Percentiles rank a stretch among this genome's conserved stretches.
Evolutionary conservation across 2,329 filamentous ascomycete genomes (phyloP).

Genomic region (Rhexocercosporidium sp.): DNA sequence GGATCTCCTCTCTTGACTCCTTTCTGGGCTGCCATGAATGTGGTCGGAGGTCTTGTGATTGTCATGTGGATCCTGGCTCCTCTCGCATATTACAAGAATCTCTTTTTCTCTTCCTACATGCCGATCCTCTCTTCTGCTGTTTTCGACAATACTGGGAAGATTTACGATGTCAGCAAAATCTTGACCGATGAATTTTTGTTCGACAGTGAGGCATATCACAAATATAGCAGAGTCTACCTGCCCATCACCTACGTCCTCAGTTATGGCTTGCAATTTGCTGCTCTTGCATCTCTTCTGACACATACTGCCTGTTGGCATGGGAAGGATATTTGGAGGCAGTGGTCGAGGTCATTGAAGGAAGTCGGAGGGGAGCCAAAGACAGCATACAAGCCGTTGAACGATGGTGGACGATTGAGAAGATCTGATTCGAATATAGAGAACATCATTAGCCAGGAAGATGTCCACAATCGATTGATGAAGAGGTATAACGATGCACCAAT

Average conservation of each 20-base stretch:
- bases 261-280: slow-evolving; percentile 86
- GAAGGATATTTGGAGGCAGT: slow-evolving; percentile 79
- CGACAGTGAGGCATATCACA: slow-evolving; percentile 74
- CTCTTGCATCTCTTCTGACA: slow-evolving; percentile 77
- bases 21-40: slow-evolving; percentile 86
- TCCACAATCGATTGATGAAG: slow-evolving; percentile 84
- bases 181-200: slow-evolving; percentile 80
- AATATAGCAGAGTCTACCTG: slow-evolving; percentile 84
- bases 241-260: slow-evolving; percentile 88
- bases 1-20: slow-evolving; percentile 83
- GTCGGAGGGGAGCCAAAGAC: slow-evolving; percentile 56
- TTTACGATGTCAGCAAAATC: slow-evolving; percentile 83
- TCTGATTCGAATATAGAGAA: slow-evolving; percentile 52
- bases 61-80: slow-evolving; percentile 88
- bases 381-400: slow-evolving; percentile 57
- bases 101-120: slow-evolving; percentile 83
- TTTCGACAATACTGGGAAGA: slow-evolving; percentile 81
- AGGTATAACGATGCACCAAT: slow-evolving; percentile 82
- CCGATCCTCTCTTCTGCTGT: slow-evolving; percentile 84
- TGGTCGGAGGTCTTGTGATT: slow-evolving; percentile 77
- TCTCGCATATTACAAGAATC: slow-evolving; percentile 79
- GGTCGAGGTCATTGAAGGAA: slow-evolving; percentile 71
- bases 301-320: slow-evolving; percentile 88
- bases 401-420: slow-evolving; percentile 29
- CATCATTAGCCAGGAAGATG: slow-evolving; percentile 75